These are phyloP conservation scores for Chaetomium tenue DNA, from an alignment of 495 filamentous ascomycete species.

Conservation along the genomic window DNA sequence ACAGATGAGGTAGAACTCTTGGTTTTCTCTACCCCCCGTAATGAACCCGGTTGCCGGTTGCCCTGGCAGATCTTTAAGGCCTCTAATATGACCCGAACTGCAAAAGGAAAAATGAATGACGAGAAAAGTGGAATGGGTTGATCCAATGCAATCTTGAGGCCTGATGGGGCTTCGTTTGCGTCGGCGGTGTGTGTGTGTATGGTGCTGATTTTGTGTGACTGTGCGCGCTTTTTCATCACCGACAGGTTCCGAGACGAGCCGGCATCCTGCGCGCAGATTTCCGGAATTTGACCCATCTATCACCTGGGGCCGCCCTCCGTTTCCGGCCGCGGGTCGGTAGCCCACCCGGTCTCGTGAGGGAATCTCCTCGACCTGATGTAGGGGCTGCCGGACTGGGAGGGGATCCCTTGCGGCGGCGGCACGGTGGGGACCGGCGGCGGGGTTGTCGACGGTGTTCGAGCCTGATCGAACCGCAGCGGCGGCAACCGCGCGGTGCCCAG, in stretches of 20 bases:
- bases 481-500: conserved; percentile 43
- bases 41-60: conserved; percentile 35
- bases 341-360: conserved; percentile 46
- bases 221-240: no score
- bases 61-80: conserved; percentile 35
- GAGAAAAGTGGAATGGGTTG: neutral
- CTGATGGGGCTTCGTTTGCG: neutral
- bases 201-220: no score
- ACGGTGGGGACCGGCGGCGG: conserved; percentile 27
- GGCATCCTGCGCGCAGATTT: neutral
- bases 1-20: neutral
- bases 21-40: conserved; percentile 10
- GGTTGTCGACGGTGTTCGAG: conserved; percentile 31
- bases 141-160: neutral
- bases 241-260: no score
- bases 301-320: conserved; percentile 27
- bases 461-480: conserved; percentile 45
- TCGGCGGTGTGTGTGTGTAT: neutral
- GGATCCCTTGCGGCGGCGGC: conserved; percentile 21
- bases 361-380: conserved; percentile 9
- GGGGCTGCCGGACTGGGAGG: conserved; percentile 7
- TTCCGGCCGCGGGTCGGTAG: conserved; percentile 37
- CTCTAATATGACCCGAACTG: conserved; percentile 20
- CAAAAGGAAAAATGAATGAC: conserved; percentile 23
- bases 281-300: neutral